These are phyloP conservation scores for Gynandropsis gynandra DNA, from an alignment of 345 rosid species.

Conservation along the genomic window DNA sequence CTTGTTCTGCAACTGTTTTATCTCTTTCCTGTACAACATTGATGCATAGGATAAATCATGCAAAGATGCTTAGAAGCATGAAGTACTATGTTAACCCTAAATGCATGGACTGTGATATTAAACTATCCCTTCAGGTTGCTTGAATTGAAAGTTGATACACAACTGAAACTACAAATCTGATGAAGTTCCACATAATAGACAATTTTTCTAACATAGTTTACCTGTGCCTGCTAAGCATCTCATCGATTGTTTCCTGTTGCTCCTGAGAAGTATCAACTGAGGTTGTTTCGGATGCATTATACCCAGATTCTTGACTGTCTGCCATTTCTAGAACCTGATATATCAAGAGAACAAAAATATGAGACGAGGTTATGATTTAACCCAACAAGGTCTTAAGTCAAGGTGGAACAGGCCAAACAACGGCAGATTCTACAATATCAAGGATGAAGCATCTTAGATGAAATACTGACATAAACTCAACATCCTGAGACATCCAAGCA, in stretches of 20 bases:
- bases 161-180: background rate
- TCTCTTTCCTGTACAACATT: constrained; percentile 54
- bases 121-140: background rate
- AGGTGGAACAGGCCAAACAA: background rate
- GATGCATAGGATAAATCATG: background rate
- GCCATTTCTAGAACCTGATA: constrained; percentile 32
- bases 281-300: constrained; percentile 20
- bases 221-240: constrained; percentile 35
- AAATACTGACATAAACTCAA: background rate
- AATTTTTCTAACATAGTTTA: background rate
- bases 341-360: background rate
- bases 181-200: background rate
- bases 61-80: background rate
- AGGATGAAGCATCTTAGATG: too few relatives aligned
- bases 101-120: background rate
- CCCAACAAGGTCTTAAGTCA: background rate
- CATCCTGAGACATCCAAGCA: background rate
- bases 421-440: too few relatives aligned
- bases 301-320: constrained; percentile 24
- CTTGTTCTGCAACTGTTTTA: constrained; percentile 63
- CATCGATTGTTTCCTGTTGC: constrained; percentile 24
- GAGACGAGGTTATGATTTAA: background rate
- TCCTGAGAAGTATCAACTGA: constrained; percentile 22
- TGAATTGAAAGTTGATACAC: background rate
- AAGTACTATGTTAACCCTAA: background rate